Conservation (phyloP, 225 moss, liverwort and hornwort species). For the Straminergon stramineum region DNA sequence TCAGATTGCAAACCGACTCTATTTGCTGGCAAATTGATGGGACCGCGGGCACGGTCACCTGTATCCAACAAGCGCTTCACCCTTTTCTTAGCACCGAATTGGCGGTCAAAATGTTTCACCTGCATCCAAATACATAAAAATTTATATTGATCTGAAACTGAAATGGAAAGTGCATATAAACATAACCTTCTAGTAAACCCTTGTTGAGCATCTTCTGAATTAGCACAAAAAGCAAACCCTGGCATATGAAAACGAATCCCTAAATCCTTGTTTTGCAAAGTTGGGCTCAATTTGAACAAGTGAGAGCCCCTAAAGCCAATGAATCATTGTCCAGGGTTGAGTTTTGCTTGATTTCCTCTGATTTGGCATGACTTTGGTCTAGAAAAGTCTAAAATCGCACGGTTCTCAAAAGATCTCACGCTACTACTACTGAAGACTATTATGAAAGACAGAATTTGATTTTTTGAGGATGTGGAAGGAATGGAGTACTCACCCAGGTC, state of each 20-base stretch:
- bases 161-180: background rate
- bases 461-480: background rate
- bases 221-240: background rate
- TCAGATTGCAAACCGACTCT: conserved; percentile 40
- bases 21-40: conserved; percentile 35
- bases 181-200: background rate
- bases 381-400: background rate
- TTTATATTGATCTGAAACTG: background rate
- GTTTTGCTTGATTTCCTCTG: background rate
- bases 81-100: conserved; percentile 55
- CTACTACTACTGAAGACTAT: background rate
- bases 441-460: background rate
- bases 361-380: background rate
- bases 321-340: background rate
- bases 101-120: conserved; percentile 88
- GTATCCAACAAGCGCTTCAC: conserved; percentile 58
- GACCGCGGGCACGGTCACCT: conserved; percentile 40
- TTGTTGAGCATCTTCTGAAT: background rate
- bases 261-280: background rate
- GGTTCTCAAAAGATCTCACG: background rate
- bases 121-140: conserved; percentile 2
- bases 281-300: background rate
- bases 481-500: conserved; percentile 49
- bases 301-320: background rate
- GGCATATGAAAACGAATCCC: background rate